Base-by-base conservation (phyloP, 495 filamentous ascomycete genomes). In the Letharia lupina region DNA sequence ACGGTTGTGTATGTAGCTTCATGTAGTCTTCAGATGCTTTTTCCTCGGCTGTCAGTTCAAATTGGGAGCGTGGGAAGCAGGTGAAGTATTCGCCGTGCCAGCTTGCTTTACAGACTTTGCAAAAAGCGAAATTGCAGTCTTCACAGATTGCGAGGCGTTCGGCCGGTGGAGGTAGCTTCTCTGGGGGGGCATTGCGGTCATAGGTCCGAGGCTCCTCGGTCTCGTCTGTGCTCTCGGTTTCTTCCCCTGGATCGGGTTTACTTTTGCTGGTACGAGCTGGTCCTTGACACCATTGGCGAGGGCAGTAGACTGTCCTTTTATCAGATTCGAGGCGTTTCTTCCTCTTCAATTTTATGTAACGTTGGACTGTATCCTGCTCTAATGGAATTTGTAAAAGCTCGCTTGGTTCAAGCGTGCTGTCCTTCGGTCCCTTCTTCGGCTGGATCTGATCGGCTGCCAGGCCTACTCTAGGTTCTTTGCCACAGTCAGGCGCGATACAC, bases 91-190 rank as follows among this genome's bases (percentile, higher is more conserved):
- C 90, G 69, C 94, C 94, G 70, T 98, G 94, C 94, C 94, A 98
- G 45, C 88, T 85, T 68, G 88, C 81, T 44, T 80, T 78, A 67
- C 88, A 91, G 20, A 88, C 77, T 23, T 77, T 81, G 77, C 94
- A 98, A 74, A 98, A 98, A 37, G 94, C 94, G 65, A 92, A 91
- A n/a, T 81, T 79, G 78, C 94, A 98, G 66, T 91, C 86, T 72
- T 91, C 89, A 75, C 94, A 98, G 60, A 97, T 86, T 48, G 87
- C 85, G 4, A 98, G 82, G 39, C 86, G 82, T 60, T 89, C 86
- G 15, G 79, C 74, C 58, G 81, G 76, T 1, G 79, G 78, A 13
- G 81, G 77, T 28, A 79, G 75, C 28, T 69, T 65, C 16, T 79
- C 73, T 35, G 78, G 75, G 44, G 64, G 54, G 16, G 75, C 78